Base-by-base conservation (phyloP, 163 green algal species). In the Chloromonas sp. region DNA sequence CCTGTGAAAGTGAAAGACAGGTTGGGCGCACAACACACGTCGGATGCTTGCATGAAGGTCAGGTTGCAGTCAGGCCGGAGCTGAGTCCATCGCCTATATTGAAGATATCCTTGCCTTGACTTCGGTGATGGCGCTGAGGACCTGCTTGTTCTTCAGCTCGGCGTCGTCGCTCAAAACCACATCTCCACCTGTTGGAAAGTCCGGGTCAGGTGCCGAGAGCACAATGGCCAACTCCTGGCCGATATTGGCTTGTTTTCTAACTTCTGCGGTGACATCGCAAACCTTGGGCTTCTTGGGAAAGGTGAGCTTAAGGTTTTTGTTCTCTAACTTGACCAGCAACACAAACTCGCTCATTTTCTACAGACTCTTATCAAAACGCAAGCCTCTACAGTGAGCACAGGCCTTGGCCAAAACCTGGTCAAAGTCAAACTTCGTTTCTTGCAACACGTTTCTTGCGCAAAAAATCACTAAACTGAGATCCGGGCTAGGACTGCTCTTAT, bases 81-180 rank as follows among this genome's bases (percentile, higher is more conserved):
- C 36, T 36, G 36, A 36, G 36, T 36, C 36, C 36, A 36, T 36
- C 36, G 36, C 36, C 36, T 36, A 36, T 36, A 36, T 36, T 36
- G 36, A 36, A 36, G 36, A 36, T 36, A 36, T 36, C 36, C 36
- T 61, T 11, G 61, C 77, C 77, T 81, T 81, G 15, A 81, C 77
- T 8, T 61, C 2, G 14, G 77, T 60, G 77, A 14, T 61, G 2
- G 14, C 77, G 3, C 36, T 61, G 2, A 81, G 77, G 15, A 81
- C 77, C 57, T 81, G 77, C 36, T 81, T 81, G 77, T 60, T 57
- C 77, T 81, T 81, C n/a, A 81, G 36, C 36, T 81, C 14, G 36
- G 77, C 77, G n/a, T 81, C 77, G 2, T 81, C 2, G 1, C 3
- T 14, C 36, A 81, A 57, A 2, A 81, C 77, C n/a, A 81, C 57